phyloP scores from a whole-genome alignment of 2,329 filamentous ascomycete species.

The Penicillium thymicola region DNA sequence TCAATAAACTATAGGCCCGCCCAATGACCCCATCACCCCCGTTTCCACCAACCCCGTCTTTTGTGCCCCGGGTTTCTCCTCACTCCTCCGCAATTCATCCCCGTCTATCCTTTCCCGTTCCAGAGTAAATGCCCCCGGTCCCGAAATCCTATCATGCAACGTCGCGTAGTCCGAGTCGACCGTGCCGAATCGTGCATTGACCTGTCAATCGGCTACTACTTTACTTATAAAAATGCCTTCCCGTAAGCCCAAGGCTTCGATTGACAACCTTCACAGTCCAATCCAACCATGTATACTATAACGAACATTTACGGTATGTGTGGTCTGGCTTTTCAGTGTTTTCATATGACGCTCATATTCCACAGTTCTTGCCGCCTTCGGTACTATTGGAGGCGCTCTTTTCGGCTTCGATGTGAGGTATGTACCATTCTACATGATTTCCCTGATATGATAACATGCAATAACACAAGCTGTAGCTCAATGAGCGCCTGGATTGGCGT shows the following conservation, averaged over 20 bases:
- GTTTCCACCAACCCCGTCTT: conserved; percentile 8
- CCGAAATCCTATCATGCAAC: conserved; percentile 10
- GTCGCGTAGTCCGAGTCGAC: not conserved
- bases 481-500: conserved; percentile 49
- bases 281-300: conserved; percentile 33
- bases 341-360: not conserved
- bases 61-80: conserved; percentile 15
- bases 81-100: conserved; percentile 17
- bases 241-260: not conserved
- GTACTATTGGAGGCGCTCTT: conserved; percentile 55
- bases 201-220: not conserved
- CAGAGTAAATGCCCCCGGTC: conserved; percentile 2
- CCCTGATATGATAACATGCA: conserved; percentile 14
- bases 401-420: conserved; percentile 60
- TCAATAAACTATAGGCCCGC: not conserved
- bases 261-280: not conserved
- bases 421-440: conserved; percentile 42
- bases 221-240: conserved; percentile 17
- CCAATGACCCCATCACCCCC: conserved; percentile 14
- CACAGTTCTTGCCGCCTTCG: conserved; percentile 52
- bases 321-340: not conserved
- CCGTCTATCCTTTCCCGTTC: conserved; percentile 17
- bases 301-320: conserved; percentile 47
- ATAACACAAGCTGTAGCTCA: conserved; percentile 23
- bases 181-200: conserved; percentile 10